Evolutionary conservation across 768 basidiomycete species (phyloP).

Genomic region (Tulasnella sp.): DNA sequence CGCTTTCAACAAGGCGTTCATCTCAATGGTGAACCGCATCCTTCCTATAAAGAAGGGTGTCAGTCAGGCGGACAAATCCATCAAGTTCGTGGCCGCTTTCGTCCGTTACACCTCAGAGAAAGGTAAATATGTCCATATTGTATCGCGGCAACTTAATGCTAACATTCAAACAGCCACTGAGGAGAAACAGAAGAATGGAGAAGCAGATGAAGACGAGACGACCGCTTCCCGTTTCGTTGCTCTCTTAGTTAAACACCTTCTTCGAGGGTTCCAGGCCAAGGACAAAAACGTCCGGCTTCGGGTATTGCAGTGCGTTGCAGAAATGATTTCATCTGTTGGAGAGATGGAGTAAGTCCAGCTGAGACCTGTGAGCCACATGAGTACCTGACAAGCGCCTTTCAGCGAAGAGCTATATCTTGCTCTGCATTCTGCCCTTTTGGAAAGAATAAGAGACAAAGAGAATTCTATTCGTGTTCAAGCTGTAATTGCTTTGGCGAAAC

Average conservation of each 20-base stretch:
- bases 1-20: constrained; percentile 64
- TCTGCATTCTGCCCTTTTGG: constrained; percentile 62
- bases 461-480: constrained; percentile 70
- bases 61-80: constrained; percentile 63
- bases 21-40: constrained; percentile 55
- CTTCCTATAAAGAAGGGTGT: constrained; percentile 78
- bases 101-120: constrained; percentile 70
- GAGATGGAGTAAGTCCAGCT: constrained; percentile 69
- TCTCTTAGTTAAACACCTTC: constrained; percentile 63
- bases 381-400: constrained; percentile 18
- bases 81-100: constrained; percentile 81
- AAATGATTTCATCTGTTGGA: constrained; percentile 74
- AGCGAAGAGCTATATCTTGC: constrained; percentile 72
- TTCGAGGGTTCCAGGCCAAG: constrained; percentile 76
- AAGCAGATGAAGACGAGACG: constrained; percentile 56
- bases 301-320: constrained; percentile 67
- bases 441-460: constrained; percentile 78
- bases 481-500: constrained; percentile 69
- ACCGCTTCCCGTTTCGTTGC: constrained; percentile 63
- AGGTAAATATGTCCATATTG: constrained; percentile 44
- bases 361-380: background rate
- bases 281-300: constrained; percentile 85
- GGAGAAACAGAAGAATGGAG: constrained; percentile 42
- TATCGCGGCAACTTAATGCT: too few relatives aligned
- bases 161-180: constrained; percentile 39